phyloP scores from a whole-genome alignment of 768 basidiomycete species.

The Agaricus blazei region DNA sequence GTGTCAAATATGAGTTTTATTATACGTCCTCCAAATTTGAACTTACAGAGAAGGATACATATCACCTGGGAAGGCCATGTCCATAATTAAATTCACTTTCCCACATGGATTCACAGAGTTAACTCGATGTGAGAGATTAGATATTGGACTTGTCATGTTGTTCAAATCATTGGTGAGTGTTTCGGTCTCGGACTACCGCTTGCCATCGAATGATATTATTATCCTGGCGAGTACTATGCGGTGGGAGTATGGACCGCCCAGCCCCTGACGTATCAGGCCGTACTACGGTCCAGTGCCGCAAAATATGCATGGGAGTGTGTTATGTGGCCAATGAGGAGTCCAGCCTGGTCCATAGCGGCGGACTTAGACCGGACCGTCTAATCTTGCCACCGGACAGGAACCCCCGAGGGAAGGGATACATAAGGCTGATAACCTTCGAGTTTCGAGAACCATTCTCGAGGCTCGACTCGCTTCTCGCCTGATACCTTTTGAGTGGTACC shows the following conservation, averaged over 20 bases:
- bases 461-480: background rate
- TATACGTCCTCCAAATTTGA: slow-evolving; percentile 1
- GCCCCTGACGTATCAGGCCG: background rate
- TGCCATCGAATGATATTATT: background rate
- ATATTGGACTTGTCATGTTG: background rate
- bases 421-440: slow-evolving; percentile 3
- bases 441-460: background rate
- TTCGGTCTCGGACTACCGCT: background rate
- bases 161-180: slow-evolving; percentile 1
- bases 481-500: background rate
- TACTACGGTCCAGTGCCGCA: no score
- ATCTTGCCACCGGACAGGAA: background rate
- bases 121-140: background rate
- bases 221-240: background rate
- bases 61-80: no score
- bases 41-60: background rate
- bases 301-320: no score
- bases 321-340: background rate
- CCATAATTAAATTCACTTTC: background rate
- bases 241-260: background rate
- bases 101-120: background rate
- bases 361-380: background rate
- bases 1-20: background rate
- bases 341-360: no score
- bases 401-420: slow-evolving; percentile 1